These are phyloP conservation scores for Magnusiomyces magnusii DNA, from an alignment of 1,139 yeast species.

Conservation along the genomic window DNA sequence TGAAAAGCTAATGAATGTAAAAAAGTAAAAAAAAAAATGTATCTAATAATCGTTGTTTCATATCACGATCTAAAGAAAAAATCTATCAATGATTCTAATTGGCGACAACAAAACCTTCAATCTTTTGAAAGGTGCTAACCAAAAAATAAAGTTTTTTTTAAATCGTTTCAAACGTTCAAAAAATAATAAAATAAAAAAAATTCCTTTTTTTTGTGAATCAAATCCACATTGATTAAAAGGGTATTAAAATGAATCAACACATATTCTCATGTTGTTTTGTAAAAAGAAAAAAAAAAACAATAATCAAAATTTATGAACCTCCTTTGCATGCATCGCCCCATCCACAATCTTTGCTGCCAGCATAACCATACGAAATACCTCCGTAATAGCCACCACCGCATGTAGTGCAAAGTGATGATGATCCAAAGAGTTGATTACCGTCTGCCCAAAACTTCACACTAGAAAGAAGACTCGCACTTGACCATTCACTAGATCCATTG, in stretches of 20 bases:
- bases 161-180: neutral
- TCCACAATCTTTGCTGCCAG: neutral
- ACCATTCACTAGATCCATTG: neutral
- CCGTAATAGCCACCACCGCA: constrained; percentile 4
- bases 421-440: neutral
- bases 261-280: neutral
- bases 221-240: neutral
- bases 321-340: neutral
- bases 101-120: neutral
- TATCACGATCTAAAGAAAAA: neutral
- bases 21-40: too few species aligned
- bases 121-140: neutral
- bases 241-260: neutral
- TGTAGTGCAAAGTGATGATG: neutral
- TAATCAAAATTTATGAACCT: neutral
- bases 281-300: neutral
- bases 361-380: neutral
- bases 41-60: neutral
- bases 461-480: neutral
- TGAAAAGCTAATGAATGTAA: too few species aligned
- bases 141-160: neutral
- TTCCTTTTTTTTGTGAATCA: neutral
- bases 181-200: too few species aligned
- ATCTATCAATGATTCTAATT: neutral
- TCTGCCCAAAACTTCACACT: neutral